Evolutionary conservation across 345 rosid species (phyloP).

Genomic region (Dipteronia sinensis): DNA sequence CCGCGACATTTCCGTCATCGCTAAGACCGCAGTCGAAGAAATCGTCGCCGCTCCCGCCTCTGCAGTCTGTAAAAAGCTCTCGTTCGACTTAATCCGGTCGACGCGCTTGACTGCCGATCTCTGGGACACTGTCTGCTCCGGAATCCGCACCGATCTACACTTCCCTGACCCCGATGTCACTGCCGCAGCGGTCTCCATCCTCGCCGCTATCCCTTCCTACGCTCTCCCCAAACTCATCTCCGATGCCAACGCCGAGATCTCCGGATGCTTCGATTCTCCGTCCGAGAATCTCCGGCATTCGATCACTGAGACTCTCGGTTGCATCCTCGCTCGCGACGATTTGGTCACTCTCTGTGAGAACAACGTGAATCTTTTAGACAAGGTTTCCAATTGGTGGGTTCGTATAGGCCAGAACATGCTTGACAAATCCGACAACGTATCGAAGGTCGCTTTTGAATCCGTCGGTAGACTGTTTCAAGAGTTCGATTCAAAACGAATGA

Average conservation of each 20-base stretch:
- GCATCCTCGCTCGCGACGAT: slow-evolving; percentile 90
- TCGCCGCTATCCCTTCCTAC: slow-evolving; percentile 85
- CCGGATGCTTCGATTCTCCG: slow-evolving; percentile 73
- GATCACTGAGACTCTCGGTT: slow-evolving; percentile 87
- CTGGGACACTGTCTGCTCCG: slow-evolving; percentile 85
- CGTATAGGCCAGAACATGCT: slow-evolving; percentile 85
- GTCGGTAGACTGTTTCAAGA: slow-evolving; percentile 89
- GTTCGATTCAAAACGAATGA: slow-evolving; percentile 90
- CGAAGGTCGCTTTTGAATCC: slow-evolving; percentile 96
- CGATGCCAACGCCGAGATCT: slow-evolving; percentile 70
- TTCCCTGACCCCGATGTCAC: slow-evolving; percentile 97
- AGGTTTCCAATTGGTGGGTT: slow-evolving; percentile 88
- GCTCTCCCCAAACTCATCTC: slow-evolving; percentile 77
- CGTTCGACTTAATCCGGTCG: slow-evolving; percentile 95
- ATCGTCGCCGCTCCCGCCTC: slow-evolving; percentile 91
- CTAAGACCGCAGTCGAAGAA: slow-evolving; percentile 94
- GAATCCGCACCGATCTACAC: slow-evolving; percentile 81
- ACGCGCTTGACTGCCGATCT: slow-evolving; percentile 93
- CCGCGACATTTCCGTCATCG: slow-evolving; percentile 82
- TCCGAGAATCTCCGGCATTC: slow-evolving; percentile 80
- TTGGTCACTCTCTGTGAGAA: slow-evolving; percentile 85
- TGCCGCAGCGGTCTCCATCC: slow-evolving; percentile 86
- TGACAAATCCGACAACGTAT: slow-evolving; percentile 77
- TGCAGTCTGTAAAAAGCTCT: slow-evolving; percentile 95
- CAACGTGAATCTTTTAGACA: slow-evolving; percentile 76